Evolutionary conservation across 495 filamentous ascomycete genomes (phyloP).

Genomic region (Podospora anserina): DNA sequence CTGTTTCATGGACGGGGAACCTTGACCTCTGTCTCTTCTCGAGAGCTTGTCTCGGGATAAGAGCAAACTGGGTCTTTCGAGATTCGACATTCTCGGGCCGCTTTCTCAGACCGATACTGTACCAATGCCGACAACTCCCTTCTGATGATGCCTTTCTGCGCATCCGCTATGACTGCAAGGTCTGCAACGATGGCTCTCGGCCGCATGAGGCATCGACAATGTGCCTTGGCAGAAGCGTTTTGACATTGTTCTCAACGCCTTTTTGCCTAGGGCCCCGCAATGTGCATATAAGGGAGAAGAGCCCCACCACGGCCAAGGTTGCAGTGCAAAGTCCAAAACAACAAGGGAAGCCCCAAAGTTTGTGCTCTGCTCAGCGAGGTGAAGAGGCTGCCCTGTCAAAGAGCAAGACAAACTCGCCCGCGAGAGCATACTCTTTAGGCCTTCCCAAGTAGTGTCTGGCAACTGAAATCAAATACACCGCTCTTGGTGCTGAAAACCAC

Average conservation of each 20-base stretch:
- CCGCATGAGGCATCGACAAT: slow-evolving; percentile 1
- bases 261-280: slow-evolving; percentile 9
- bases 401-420: background rate
- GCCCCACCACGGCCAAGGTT: slow-evolving; percentile 10
- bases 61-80: background rate
- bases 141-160: too few relatives aligned
- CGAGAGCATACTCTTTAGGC: background rate
- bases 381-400: background rate
- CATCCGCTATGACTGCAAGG: background rate
- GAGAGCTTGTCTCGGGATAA: background rate
- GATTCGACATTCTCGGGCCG: background rate
- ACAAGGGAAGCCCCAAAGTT: slow-evolving; percentile 1
- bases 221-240: background rate
- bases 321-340: slow-evolving; percentile 8
- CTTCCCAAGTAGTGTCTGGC: background rate
- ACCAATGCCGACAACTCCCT: too few relatives aligned
- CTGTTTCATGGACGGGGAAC: background rate
- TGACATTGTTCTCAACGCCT: slow-evolving; percentile 8
- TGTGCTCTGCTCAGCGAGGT: slow-evolving; percentile 1
- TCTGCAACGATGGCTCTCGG: background rate
- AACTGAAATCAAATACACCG: background rate
- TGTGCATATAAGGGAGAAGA: slow-evolving; percentile 5
- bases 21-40: background rate
- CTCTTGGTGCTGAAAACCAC: background rate
- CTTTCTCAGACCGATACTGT: too few relatives aligned